Evolutionary conservation across 371 early-diverging fungal species (phyloP).

Genomic region (Mortierella polycephala): DNA sequence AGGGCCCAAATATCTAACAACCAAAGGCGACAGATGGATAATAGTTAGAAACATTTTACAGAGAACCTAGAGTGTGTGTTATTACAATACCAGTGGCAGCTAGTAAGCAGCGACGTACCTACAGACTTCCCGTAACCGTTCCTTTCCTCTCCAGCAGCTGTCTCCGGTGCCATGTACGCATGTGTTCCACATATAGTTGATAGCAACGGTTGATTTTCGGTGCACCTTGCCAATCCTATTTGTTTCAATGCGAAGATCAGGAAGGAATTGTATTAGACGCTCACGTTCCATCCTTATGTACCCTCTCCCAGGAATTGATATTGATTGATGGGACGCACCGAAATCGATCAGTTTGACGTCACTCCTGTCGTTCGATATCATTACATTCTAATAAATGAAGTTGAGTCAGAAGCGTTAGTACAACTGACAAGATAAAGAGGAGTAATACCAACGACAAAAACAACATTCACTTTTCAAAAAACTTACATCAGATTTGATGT

Average conservation of each 20-base stretch:
- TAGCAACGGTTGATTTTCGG: neutral
- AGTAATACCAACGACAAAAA: neutral
- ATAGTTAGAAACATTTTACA: neutral
- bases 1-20: constrained; percentile 36
- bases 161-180: constrained; percentile 45
- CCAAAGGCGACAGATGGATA: no score
- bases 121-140: constrained; percentile 30
- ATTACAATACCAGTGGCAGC: neutral
- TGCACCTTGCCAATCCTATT: constrained; percentile 30
- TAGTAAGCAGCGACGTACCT: constrained; percentile 7
- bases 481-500: constrained; percentile 52
- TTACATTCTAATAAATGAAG: constrained; percentile 26
- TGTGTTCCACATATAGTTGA: constrained; percentile 28
- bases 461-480: neutral
- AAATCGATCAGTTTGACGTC: constrained; percentile 40
- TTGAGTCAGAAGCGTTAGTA: neutral
- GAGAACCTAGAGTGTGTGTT: neutral
- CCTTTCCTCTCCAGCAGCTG: constrained; percentile 2
- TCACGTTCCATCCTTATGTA: neutral
- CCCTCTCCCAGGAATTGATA: neutral
- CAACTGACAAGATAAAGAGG: neutral
- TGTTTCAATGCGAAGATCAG: neutral
- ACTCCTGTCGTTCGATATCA: constrained; percentile 5
- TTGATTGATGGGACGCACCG: constrained; percentile 11
- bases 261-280: no score